Evolutionary conservation across 2,329 filamentous ascomycete genomes (phyloP), one percentile per base, ranked within the genome.

Genomic region (Apiospora malaysiana): DNA sequence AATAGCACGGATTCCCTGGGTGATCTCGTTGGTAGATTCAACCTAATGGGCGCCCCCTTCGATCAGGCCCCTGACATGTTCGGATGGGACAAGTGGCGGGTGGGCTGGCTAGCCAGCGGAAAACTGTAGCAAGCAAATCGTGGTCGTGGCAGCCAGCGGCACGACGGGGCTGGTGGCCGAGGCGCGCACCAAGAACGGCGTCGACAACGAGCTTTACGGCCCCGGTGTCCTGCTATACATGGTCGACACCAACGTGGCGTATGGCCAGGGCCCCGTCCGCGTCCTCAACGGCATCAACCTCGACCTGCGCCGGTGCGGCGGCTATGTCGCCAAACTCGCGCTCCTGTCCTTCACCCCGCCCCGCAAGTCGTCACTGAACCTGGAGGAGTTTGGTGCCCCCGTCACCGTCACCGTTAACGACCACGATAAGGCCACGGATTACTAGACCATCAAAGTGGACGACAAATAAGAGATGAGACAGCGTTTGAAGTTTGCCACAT

Each of bases 211-310:
- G 40, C 21, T 46, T 21, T 43, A 16, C 65, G 23, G 65, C n/a
- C 23, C 63, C 63, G 63, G 63, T n/a, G 63, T 66, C 32, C 37
- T 66, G 63, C 63, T 66, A 5, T 66, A 66, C 63, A 66, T n/a
- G 32, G 63, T 66, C n/a, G 63, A 66, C 63, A 43, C 40, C 37
- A 23, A 27, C 40, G 40, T 66, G 40, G 1, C 9, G 12, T 45
- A 37, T n/a, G 63, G 63, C 37, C 6, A 42, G n/a, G 63, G 63
- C 40, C 63, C 63, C 63, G n/a, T 66, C n/a, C 63, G 63, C 63
- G 4, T 66, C 63, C n/a, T 66, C 63, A 18, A 25, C 49, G 25
- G 25, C 40, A 32, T 43, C 40, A 18, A 42, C 9, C 5, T 21
- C 63, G 32, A 42, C 32, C 37, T 42, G 37, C 25, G 37, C n/a